Evolutionary conservation across 768 basidiomycete genomes (phyloP), one percentile per base, ranked within the genome.

Genomic region (Lepiota venenata): DNA sequence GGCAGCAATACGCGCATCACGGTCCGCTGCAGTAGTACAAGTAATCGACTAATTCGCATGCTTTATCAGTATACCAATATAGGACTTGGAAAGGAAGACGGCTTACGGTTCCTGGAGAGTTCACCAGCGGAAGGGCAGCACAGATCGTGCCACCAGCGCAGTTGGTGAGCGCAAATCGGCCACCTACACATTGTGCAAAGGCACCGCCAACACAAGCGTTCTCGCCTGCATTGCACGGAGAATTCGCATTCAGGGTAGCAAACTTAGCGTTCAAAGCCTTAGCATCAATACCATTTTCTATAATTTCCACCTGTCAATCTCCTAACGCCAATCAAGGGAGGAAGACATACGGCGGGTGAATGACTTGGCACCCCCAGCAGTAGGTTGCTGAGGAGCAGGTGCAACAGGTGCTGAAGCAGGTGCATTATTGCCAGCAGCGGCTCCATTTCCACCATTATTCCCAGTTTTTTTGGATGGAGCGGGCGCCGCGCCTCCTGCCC

Each of bases 251-350:
- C 22, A 87, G 73, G 8, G 61, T 64, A 15, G 73, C 69, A 65
- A 85, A 86, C 60, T 82, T 67, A 5, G 71, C 71, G 62, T 83
- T 83, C 32, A 77, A 71, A 7, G 71, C 65, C 61, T 82, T 78
- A 10, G 81, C 80, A 47, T 72, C 76, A 50, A 73, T 63, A 15
- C 79, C 81, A 54, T 83, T 83, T 32, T 73, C 66, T 25, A 72
- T 4, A 21, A 38, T 8, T 42, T 11, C 12, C 15, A 7, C 21
- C 20, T 1, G 20, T n/a, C 4, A 29, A 10, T 8, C 27, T 14
- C 15, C 2, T 15, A 10, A 9, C 8, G 2, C 8, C 0, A 11
- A 20, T 11, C 2, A 21, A 12, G 3, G 27, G 20, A 10, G 16
- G 38, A 6, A 21, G 10, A 47, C 44, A 18, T 27, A 54, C 45